Evolutionary conservation across 352 stramenopile genomes (phyloP).

Genomic region (Phytopythium kandeliae): DNA sequence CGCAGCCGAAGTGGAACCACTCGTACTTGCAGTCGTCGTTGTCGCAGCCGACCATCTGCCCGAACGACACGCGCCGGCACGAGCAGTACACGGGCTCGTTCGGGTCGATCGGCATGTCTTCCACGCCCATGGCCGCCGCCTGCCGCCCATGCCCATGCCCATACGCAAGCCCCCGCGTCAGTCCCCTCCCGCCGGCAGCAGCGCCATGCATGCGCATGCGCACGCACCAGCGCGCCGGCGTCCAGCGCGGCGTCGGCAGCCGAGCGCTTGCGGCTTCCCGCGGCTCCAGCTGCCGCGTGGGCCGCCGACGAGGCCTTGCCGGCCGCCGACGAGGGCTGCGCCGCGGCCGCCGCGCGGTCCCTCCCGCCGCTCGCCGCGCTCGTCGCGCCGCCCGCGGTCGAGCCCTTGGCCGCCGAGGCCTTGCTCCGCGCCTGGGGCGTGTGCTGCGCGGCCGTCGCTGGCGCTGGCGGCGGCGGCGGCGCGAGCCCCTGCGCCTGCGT

Average conservation of each 20-base stretch:
- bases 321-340: slow-evolving; percentile 13
- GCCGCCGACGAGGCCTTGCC: not conserved
- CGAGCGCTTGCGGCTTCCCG: slow-evolving; percentile 41
- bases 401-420: slow-evolving; percentile 1
- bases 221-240: slow-evolving; percentile 16
- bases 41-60: slow-evolving; percentile 91
- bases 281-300: slow-evolving; percentile 9
- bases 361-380: no score
- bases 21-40: slow-evolving; percentile 92
- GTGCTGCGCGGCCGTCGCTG: not conserved
- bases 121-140: slow-evolving; percentile 35
- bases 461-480: not conserved
- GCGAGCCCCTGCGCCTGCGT: no score
- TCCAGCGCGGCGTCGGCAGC: slow-evolving; percentile 29
- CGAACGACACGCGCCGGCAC: slow-evolving; percentile 84
- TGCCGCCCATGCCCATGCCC: no score
- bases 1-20: slow-evolving; percentile 91
- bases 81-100: slow-evolving; percentile 88
- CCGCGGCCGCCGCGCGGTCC: slow-evolving; percentile 10
- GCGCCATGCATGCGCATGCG: not conserved
- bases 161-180: no score
- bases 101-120: slow-evolving; percentile 81
- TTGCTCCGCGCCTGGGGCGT: slow-evolving; percentile 3
- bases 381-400: no score
- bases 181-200: not conserved